Percentiles rank a stretch among this genome's conserved stretches.
These are phyloP conservation scores for Yarrowia bubula DNA, from an alignment of 805 yeast genomes.

Conservation along the genomic window DNA sequence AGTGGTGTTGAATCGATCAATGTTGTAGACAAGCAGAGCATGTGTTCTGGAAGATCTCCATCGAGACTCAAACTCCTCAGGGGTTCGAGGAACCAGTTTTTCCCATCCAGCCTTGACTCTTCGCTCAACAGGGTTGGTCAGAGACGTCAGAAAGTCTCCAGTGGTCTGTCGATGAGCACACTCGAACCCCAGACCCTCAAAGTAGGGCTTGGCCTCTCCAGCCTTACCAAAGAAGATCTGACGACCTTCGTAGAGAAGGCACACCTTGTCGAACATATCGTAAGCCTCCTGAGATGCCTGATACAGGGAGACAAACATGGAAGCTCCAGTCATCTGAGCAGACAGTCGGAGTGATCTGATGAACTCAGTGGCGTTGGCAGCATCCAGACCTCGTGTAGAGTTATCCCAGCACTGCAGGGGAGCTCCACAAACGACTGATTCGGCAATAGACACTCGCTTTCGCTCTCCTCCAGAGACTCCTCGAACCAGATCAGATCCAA, in stretches of 20 bases:
- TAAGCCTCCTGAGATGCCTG: slow-evolving; percentile 68
- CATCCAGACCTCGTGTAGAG: slow-evolving; percentile 68
- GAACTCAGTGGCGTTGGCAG: slow-evolving; percentile 68
- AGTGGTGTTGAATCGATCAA: slow-evolving; percentile 42
- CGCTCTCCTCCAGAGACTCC: slow-evolving; percentile 76
- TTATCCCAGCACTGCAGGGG: slow-evolving; percentile 64
- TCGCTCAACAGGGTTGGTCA: slow-evolving; percentile 56
- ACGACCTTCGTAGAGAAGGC: slow-evolving; percentile 58
- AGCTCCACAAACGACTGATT: slow-evolving; percentile 48
- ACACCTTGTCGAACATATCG: slow-evolving; percentile 58
- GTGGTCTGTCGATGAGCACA: slow-evolving; percentile 60
- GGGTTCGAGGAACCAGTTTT: slow-evolving; percentile 51
- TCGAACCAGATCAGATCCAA: slow-evolving; percentile 64
- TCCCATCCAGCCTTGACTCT: slow-evolving; percentile 46
- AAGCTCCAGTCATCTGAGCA: slow-evolving; percentile 53
- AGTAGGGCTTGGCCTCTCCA: slow-evolving; percentile 48
- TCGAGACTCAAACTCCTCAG: slow-evolving; percentile 49
- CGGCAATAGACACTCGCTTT: slow-evolving; percentile 68
- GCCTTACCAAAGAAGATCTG: slow-evolving; percentile 62
- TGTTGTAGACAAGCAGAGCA: slow-evolving; percentile 42
- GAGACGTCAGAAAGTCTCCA: slow-evolving; percentile 56
- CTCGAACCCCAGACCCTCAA: slow-evolving; percentile 53
- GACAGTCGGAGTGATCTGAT: slow-evolving; percentile 58
- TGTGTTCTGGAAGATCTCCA: slow-evolving; percentile 52
- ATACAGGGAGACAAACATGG: slow-evolving; percentile 65